Evolutionary conservation across 768 basidiomycete species (phyloP).

Genomic region (Lanmaoa pseudosensibilis): DNA sequence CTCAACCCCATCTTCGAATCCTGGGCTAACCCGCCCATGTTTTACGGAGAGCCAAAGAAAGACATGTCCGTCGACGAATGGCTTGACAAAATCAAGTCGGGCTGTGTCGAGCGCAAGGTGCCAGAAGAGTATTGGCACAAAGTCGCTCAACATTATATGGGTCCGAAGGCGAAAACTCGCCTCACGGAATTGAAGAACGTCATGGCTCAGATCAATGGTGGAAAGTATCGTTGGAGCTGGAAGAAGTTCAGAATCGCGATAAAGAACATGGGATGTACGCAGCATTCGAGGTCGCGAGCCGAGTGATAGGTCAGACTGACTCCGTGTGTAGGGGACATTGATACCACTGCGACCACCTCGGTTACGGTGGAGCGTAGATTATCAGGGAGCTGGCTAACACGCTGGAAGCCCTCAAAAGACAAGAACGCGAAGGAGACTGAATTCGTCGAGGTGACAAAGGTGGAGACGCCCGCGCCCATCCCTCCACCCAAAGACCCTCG

Average conservation of each 20-base stretch:
- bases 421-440: conserved; percentile 33
- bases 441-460: conserved; percentile 32
- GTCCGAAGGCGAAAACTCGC: conserved; percentile 62
- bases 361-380: conserved; percentile 55
- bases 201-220: conserved; percentile 71
- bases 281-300: background rate
- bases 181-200: conserved; percentile 72
- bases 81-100: conserved; percentile 68
- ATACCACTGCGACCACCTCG: conserved; percentile 55
- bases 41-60: conserved; percentile 67
- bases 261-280: conserved; percentile 80
- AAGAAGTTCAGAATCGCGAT: conserved; percentile 79
- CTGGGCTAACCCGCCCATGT: conserved; percentile 68
- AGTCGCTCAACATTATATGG: conserved; percentile 76
- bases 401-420: conserved; percentile 46
- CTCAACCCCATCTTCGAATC: conserved; percentile 63
- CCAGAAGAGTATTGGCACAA: conserved; percentile 85
- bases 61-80: conserved; percentile 71
- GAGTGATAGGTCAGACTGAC: conserved; percentile 2
- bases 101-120: conserved; percentile 68
- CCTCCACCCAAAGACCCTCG: conserved; percentile 33
- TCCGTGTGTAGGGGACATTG: conserved; percentile 60
- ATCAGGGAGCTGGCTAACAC: conserved; percentile 50
- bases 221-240: conserved; percentile 81
- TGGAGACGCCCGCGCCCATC: conserved; percentile 14